These are phyloP conservation scores for Fraxinus ornus DNA, from an alignment of 305 asterid genomes.

Conservation along the genomic window DNA sequence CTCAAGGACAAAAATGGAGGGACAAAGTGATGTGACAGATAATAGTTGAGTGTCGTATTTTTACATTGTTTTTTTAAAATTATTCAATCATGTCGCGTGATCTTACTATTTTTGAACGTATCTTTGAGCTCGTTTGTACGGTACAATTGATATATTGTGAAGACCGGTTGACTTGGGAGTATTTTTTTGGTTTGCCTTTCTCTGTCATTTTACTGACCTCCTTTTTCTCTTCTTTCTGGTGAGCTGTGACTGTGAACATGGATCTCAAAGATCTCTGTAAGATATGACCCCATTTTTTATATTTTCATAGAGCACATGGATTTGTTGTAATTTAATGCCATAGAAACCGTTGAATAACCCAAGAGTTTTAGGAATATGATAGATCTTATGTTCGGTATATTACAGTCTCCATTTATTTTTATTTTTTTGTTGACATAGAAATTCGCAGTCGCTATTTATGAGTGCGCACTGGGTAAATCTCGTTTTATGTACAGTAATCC, in stretches of 20 bases:
- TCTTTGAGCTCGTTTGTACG: too few relatives aligned
- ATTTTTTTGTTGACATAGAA: too few relatives aligned
- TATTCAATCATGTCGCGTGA: too few relatives aligned
- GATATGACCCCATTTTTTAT: slow-evolving; percentile 2
- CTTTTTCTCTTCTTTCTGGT: too few relatives aligned
- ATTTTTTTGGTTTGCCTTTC: slow-evolving; percentile 40
- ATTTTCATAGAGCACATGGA: neutral
- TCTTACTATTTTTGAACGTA: too few relatives aligned
- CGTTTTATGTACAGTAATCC: too few relatives aligned
- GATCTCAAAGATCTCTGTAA: slow-evolving; percentile 34
- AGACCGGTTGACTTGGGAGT: slow-evolving; percentile 41
- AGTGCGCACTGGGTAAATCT: too few relatives aligned
- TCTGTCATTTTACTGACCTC: neutral
- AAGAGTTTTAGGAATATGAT: neutral
- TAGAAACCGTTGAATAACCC: neutral
- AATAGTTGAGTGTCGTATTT: too few relatives aligned
- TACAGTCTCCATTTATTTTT: neutral
- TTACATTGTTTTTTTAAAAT: too few relatives aligned
- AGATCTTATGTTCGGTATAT: neutral
- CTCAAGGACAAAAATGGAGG: too few relatives aligned
- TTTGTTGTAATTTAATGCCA: neutral
- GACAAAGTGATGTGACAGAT: too few relatives aligned
- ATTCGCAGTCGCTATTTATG: too few relatives aligned
- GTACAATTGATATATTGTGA: neutral
- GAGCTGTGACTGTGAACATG: neutral